Evolutionary conservation across 2,329 filamentous ascomycete species (phyloP).

Genomic region (Penicillium sp.): DNA sequence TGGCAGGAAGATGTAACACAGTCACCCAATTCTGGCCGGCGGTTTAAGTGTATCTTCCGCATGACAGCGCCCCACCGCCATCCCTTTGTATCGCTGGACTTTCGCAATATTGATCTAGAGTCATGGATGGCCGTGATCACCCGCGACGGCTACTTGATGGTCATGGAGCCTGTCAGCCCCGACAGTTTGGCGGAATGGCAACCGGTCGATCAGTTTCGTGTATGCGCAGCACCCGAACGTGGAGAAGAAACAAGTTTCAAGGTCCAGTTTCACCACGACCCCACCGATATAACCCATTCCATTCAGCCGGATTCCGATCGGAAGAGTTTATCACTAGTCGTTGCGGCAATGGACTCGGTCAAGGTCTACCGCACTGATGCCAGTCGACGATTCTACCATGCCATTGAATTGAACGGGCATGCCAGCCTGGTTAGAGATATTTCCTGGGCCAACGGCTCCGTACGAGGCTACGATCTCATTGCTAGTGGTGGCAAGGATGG

Average conservation of each 20-base stretch:
- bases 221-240: slow-evolving; percentile 68
- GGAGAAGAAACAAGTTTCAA: slow-evolving; percentile 87
- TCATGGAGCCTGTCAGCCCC: slow-evolving; percentile 83
- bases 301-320: slow-evolving; percentile 77
- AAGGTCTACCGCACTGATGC: slow-evolving; percentile 77
- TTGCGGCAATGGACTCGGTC: slow-evolving; percentile 81
- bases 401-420: slow-evolving; percentile 73
- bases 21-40: slow-evolving; percentile 69
- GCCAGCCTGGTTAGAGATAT: slow-evolving; percentile 80
- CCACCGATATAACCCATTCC: slow-evolving; percentile 69
- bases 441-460: slow-evolving; percentile 89
- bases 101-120: slow-evolving; percentile 80
- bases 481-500: slow-evolving; percentile 94
- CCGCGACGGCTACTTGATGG: slow-evolving; percentile 73
- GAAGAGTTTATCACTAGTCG: slow-evolving; percentile 77
- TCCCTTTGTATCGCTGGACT: slow-evolving; percentile 75
- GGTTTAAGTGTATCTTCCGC: slow-evolving; percentile 73
- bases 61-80: slow-evolving; percentile 66
- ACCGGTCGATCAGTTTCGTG: slow-evolving; percentile 72
- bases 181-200: slow-evolving; percentile 78
- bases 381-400: slow-evolving; percentile 79
- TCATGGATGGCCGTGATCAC: slow-evolving; percentile 85
- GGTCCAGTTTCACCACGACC: slow-evolving; percentile 85
- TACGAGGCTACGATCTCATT: slow-evolving; percentile 84
- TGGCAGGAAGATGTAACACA: slow-evolving; percentile 91